A percentile compares a stretch with the other conserved stretches of the same genome.
Conservation (phyloP, 192 early-diverging fungal species). For the Gorgonomyces haynaldii region DNA sequence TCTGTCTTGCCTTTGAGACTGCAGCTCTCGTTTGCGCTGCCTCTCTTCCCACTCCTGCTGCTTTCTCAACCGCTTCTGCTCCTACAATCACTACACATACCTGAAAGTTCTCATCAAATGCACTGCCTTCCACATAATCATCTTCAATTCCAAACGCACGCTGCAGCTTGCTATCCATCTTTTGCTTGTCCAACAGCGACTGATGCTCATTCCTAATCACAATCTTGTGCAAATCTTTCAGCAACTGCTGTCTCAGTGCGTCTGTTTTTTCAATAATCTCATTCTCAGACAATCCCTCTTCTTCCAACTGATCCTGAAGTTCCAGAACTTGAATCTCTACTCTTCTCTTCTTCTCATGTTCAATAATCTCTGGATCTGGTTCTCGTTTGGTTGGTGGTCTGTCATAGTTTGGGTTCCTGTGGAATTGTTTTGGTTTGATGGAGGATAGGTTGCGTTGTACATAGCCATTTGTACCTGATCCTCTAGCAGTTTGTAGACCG, state of each 20-base stretch:
- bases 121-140: conserved; percentile 56
- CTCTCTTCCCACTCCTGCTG: conserved; percentile 21
- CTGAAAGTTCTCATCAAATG: conserved; percentile 67
- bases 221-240: conserved; percentile 39
- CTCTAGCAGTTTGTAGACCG: conserved; percentile 35
- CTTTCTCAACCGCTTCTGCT: conserved; percentile 13
- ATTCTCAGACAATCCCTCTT: conserved; percentile 50
- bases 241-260: conserved; percentile 44
- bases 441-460: conserved; percentile 80
- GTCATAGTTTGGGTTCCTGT: conserved; percentile 2
- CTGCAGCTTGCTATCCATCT: conserved; percentile 52
- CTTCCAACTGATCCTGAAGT: conserved; percentile 71
- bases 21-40: conserved; percentile 10
- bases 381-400: conserved; percentile 19
- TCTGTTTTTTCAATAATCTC: conserved; percentile 56
- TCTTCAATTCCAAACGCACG: conserved; percentile 55
- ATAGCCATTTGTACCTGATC: conserved; percentile 87
- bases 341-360: conserved; percentile 77
- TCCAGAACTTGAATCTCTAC: conserved; percentile 77
- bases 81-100: conserved; percentile 20
- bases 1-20: background rate
- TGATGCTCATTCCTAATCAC: conserved; percentile 60
- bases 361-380: conserved; percentile 67
- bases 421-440: conserved; percentile 39
- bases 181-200: conserved; percentile 55